Percentiles rank a stretch among this genome's conserved stretches.
Evolutionary conservation across 1,284 basidiomycete genomes (phyloP).

Genomic region (Kalmanozyma brasiliensis): DNA sequence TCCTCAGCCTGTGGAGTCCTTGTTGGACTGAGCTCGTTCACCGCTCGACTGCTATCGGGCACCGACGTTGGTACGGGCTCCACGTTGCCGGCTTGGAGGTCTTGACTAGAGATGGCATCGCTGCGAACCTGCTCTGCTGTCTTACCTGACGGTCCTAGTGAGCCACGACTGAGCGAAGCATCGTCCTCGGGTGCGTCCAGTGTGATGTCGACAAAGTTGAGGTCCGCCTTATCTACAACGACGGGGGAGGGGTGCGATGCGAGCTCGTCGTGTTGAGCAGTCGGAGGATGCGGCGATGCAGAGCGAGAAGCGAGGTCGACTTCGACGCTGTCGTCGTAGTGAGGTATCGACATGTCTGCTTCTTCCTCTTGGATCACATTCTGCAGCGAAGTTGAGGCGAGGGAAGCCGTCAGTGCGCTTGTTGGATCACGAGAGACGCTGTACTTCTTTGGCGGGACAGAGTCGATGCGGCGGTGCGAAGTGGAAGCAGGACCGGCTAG

Average conservation of each 20-base stretch:
- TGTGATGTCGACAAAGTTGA: slow-evolving; percentile 48
- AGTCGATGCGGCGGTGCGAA: slow-evolving; percentile 38
- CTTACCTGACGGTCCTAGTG: slow-evolving; percentile 20
- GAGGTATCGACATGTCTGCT: slow-evolving; percentile 12
- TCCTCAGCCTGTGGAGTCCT: slow-evolving; percentile 11
- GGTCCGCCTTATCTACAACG: slow-evolving; percentile 29
- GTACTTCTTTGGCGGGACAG: slow-evolving; percentile 47
- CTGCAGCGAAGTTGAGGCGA: slow-evolving; percentile 19
- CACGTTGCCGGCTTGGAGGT: background rate
- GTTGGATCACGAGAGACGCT: slow-evolving; percentile 10
- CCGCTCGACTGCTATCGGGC: background rate
- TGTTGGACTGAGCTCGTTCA: slow-evolving; percentile 13
- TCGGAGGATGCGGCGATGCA: background rate
- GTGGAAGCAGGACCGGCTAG: background rate
- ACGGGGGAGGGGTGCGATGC: background rate
- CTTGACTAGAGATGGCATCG: slow-evolving; percentile 34
- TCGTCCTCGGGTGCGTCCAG: slow-evolving; percentile 16
- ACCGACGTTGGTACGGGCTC: background rate
- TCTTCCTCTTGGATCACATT: slow-evolving; percentile 27
- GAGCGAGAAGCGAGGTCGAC: background rate
- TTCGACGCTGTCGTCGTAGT: slow-evolving; percentile 2
- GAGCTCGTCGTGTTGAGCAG: background rate
- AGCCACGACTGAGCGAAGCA: background rate
- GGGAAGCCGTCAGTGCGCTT: slow-evolving; percentile 6
- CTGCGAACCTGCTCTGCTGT: slow-evolving; percentile 42